Evolutionary conservation across 2,329 filamentous ascomycete species (phyloP).

Genomic region (Pyricularia pennisetigena): DNA sequence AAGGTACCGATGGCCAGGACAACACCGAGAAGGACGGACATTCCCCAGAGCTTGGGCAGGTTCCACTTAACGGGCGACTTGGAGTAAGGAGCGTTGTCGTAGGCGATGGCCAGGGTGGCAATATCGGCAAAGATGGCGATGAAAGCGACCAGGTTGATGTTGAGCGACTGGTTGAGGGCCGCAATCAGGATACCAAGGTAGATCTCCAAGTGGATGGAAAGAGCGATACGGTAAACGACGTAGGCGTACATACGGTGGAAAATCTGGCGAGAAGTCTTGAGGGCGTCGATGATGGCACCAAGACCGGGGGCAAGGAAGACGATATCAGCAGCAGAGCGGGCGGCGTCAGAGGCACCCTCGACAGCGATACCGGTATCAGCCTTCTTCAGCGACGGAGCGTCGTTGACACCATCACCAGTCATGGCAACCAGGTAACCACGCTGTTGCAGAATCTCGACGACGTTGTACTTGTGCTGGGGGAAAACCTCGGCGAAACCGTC

Average conservation of each 20-base stretch:
- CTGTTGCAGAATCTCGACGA: slow-evolving; percentile 88
- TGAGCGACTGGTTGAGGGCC: slow-evolving; percentile 73
- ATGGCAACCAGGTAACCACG: slow-evolving; percentile 91
- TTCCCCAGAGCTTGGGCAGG: slow-evolving; percentile 86
- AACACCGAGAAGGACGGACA: slow-evolving; percentile 74
- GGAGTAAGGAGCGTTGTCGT: slow-evolving; percentile 85
- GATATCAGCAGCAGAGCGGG: slow-evolving; percentile 84
- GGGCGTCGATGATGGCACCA: slow-evolving; percentile 83
- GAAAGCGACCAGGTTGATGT: slow-evolving; percentile 84
- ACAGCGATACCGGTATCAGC: slow-evolving; percentile 95
- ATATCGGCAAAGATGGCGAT: slow-evolving; percentile 93
- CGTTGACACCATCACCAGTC: slow-evolving; percentile 94
- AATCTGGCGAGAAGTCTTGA: slow-evolving; percentile 89
- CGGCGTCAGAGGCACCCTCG: slow-evolving; percentile 83
- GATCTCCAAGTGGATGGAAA: slow-evolving; percentile 85
- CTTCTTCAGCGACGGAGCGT: slow-evolving; percentile 86
- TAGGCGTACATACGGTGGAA: slow-evolving; percentile 97
- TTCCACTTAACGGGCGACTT: slow-evolving; percentile 91
- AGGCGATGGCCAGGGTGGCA: slow-evolving; percentile 83
- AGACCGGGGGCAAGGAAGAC: slow-evolving; percentile 88
- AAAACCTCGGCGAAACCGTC: slow-evolving; percentile 94
- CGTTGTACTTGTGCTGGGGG: slow-evolving; percentile 91
- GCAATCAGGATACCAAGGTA: slow-evolving; percentile 89
- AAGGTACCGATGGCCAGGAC: slow-evolving; percentile 77
- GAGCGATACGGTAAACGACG: slow-evolving; percentile 87